Percentiles rank a stretch among this genome's conserved stretches.
These are phyloP conservation scores for Phytophthora foliorum DNA, from an alignment of 352 stramenopile genomes.

Conservation along the genomic window DNA sequence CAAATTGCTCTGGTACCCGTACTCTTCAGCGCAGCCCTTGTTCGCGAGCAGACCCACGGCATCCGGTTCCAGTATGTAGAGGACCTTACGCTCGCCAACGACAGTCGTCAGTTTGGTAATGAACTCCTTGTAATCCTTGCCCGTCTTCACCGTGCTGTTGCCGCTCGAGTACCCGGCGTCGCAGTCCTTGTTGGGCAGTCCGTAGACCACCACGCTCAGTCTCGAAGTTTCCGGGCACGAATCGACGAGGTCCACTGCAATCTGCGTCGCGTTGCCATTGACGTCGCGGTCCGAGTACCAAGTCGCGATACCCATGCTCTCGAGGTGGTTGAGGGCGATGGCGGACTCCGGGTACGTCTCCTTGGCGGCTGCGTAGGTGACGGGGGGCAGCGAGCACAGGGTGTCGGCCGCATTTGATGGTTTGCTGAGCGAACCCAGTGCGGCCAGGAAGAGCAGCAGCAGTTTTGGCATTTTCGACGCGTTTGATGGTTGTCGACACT, in stretches of 20 bases:
- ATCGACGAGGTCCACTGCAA: constrained; percentile 43
- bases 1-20: constrained; percentile 65
- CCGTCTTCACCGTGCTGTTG: constrained; percentile 47
- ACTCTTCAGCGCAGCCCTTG: constrained; percentile 44
- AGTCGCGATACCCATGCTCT: constrained; percentile 62
- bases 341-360: constrained; percentile 51
- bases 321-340: constrained; percentile 61
- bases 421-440: constrained; percentile 4
- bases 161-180: constrained; percentile 57
- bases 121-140: constrained; percentile 58
- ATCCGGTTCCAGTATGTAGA: constrained; percentile 80
- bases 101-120: constrained; percentile 50
- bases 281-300: constrained; percentile 72
- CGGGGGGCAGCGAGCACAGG: constrained; percentile 60
- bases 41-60: constrained; percentile 64
- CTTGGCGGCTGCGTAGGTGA: constrained; percentile 58
- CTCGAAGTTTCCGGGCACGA: constrained; percentile 49
- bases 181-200: constrained; percentile 84
- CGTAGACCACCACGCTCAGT: constrained; percentile 74
- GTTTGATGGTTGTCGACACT: constrained; percentile 20
- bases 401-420: constrained; percentile 31
- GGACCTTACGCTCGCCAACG: constrained; percentile 63
- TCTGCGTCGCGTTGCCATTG: constrained; percentile 47
- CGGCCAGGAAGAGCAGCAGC: constrained; percentile 13
- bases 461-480: constrained; percentile 12